Base-by-base conservation (phyloP, 441 rosid genomes). In the Bruguiera hainesii region DNA sequence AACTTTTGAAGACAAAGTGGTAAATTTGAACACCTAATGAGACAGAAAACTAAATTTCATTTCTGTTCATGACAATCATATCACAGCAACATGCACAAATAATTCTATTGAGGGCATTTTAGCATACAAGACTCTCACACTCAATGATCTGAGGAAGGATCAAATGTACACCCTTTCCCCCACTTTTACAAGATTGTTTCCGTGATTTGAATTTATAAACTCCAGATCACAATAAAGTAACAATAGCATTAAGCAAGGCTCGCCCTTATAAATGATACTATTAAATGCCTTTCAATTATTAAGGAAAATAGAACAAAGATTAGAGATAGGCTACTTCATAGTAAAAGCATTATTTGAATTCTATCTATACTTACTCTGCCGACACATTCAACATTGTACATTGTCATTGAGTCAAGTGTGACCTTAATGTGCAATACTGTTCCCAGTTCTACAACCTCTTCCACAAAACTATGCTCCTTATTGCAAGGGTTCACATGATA, bases 31-130 rank as follows among this genome's bases (percentile, higher is more conserved):
- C 16, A 13, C 48, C 5, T 39, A 11, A 39, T 0, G 16, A 60
- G 15, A 63, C 18, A 35, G 46, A 50, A 62, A 35, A 57, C 21
- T 50, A 29, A 50, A 20, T 28, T 23, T 61, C 56, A 65, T 55
- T 71, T 64, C 56, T 63, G 56, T 21, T 49, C 71, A 64, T 33
- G 25, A 23, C 58, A 55, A 26, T 29, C 8, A 52, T n/a, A 18
- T 0, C 8, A 61, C n/a, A 49, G 60, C 66, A 23, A 55, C 3
- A 16, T 2, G n/a, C 58, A 25, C 23, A 39, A 75, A 46, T 65
- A 59, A 31, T n/a, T n/a, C 23, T 49, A 51, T 39, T 18, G 16
- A 56, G 55, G 49, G 37, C 59, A 6, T 70, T 37, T 55, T 55
- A 13, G 8, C 31, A 46, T 31, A 61, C 0, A 0, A 39, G 48